Evolutionary conservation across 1,284 basidiomycete genomes (phyloP), one percentile per base, ranked within the genome.

Genomic region (Vanrija pseudolonga): DNA sequence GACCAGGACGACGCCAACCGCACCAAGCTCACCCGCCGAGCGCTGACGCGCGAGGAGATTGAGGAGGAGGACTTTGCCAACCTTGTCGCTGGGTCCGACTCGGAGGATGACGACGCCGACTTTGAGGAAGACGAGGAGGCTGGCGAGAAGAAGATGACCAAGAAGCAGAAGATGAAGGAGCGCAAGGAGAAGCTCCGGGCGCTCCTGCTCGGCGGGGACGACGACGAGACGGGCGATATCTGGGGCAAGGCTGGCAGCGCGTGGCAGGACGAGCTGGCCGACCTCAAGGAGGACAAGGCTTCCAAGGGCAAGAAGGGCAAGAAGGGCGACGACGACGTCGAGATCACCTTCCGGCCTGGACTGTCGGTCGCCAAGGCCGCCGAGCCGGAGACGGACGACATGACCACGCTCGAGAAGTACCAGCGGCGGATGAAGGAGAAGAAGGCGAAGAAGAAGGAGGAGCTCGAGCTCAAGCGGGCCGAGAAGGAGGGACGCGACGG

Each of bases 1-100:
- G 96, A 98, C 68, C 90, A 94, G 61, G 96, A 98, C 74, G 95
- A 98, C 67, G 87, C 90, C 3, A 89, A 95, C 69, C 87, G 96
- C 18, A 82, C 81, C 57, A 85, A 86, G 55, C 67, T 96, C 45
- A 91, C 90, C 11, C 84, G 93, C 48, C 84, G 90, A 41, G 78
- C 81, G 14, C 79, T 96, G 49, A 85, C 88, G 0, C 83, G 84
- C 51, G 85, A 88, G 67, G 90, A 95, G 70, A 87, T 96, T 36
- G 90, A 94, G 48, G 88, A 93, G 57, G 84, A 84, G 47, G 90
- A 96, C 69, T 96, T 94, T 79, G 83, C 80, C 42, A 86, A 87
- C 6, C 90, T 88, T 68, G 78, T 97, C 18, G 93, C 91, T 0
- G 89, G 82, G 0, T 84, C 88, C 1, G 85, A 83, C 22, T 80